Percentiles rank a stretch among this genome's conserved stretches.
These are phyloP conservation scores for Thalassia testudinum DNA, from an alignment of 116 monocot species.

Conservation along the genomic window DNA sequence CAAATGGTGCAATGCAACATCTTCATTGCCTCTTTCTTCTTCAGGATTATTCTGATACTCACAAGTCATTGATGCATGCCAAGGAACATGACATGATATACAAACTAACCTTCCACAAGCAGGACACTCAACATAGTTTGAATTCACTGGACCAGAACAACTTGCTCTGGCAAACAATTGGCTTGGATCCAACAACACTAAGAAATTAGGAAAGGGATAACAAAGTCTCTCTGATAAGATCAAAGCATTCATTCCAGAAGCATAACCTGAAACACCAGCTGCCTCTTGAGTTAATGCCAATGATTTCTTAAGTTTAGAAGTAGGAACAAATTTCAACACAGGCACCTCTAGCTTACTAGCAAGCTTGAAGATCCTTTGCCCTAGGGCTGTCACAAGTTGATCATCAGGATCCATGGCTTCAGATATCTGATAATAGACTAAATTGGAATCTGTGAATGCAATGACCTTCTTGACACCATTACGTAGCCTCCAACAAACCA, in stretches of 20 bases:
- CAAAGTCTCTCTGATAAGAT: constrained; percentile 17
- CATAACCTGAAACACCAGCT: constrained; percentile 22
- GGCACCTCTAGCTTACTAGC: constrained; percentile 62
- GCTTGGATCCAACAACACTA: constrained; percentile 14
- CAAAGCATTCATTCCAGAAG: constrained; percentile 6
- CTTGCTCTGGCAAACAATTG: constrained; percentile 20
- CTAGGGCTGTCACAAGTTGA: constrained; percentile 68
- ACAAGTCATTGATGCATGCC: constrained; percentile 67
- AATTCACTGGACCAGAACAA: constrained; percentile 25
- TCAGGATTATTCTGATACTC: constrained; percentile 45
- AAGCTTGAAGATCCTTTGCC: constrained; percentile 75
- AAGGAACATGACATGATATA: constrained; percentile 45
- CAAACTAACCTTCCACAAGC: constrained; percentile 59
- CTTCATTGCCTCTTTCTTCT: constrained; percentile 34
- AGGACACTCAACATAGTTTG: constrained; percentile 43
- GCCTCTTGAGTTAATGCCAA: constrained; percentile 69
- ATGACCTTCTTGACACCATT: constrained; percentile 34
- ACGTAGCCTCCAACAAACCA: constrained; percentile 60
- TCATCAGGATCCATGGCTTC: constrained; percentile 42
- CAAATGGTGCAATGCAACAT: constrained; percentile 24
- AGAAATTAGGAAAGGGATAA: constrained; percentile 64
- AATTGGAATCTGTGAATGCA: constrained; percentile 65
- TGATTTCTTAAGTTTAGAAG: constrained; percentile 37
- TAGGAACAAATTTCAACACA: constrained; percentile 44
- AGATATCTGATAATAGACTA: constrained; percentile 65